Base-by-base conservation (phyloP, 805 yeast genomes). In the Cyberlindnera misumaiensis region DNA sequence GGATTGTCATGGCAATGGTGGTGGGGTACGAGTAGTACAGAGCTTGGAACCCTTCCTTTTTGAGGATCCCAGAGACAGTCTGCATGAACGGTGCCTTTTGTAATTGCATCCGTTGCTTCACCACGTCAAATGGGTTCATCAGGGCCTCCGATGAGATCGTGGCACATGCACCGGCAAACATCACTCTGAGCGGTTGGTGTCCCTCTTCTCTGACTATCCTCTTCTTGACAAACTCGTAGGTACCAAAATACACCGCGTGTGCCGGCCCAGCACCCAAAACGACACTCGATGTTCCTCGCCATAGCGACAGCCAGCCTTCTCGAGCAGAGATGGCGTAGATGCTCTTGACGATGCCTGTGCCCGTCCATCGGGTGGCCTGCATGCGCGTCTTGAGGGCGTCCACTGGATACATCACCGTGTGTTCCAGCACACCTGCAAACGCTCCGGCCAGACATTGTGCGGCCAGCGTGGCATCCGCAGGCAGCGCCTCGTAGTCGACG, bases 251-350 rank as follows among this genome's bases (percentile, higher is more conserved):
- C n/a, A 93, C 83, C 3, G 97, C 97, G 65, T 90, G 98, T 4
- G 97, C 97, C 4, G 98, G 98, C 4, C 98, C 98, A 17, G 98
- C 97, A 32, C 98, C 98, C 40, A 89, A 55, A 2, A 88, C 79
- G 27, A 90, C 95, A 2, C 95, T 83, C 10, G 88, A 78, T 8
- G 90, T 88, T 40, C 98, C 98, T 54, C 95, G 70, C 97, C 97
- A 90, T 18, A 90, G 72, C 2, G 95, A 82, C 30, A 74, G 57
- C 29, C 89, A 83, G 3, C 98, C 98, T 62, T 90, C 97, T 15
- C 78, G 69, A 10, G 90, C 73, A 4, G 87, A 72, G 37, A 93
- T 88, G 44, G 73, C 72, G 26, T 85, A 68, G 27, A 87, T 77
- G 26, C 87, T 77, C 31, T 73, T 65, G 35, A 89, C 68, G 28